Evolutionary conservation across 805 yeast genomes (phyloP), one percentile per base, ranked within the genome.

Genomic region (Saturnispora silvae): DNA sequence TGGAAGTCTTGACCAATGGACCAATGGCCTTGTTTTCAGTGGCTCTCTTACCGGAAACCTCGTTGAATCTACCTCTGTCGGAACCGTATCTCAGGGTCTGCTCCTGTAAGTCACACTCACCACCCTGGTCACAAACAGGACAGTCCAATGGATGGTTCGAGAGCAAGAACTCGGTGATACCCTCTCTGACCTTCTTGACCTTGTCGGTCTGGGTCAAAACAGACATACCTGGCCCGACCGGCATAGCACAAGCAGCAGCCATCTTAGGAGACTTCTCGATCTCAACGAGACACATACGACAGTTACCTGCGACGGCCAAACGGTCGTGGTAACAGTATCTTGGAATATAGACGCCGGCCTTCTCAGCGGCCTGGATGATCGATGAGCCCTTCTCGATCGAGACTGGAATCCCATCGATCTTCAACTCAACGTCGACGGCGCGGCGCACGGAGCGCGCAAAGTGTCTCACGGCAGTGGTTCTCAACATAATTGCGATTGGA

Each of bases 111-210:
- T 83, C 95, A 67, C 95, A 83, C 60, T 83, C 95, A 47, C 95
- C 95, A 62, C 94, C 95, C 63, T 83, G 95, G 63, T 83, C 95
- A 61, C 95, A 83, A 39, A 83, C 80, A 18, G 94, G 95, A 63
- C 94, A 83, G 64, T 84, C 95, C 54, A 83, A 69, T 17, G 95
- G 95, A 65, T 83, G 95, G 67, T 84, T 84, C 48, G 83, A 84
- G 46, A 83, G 69, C 44, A 83, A 64, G 77, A 83, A 81, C 62
- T 84, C 95, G 31, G 94, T 84, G 50, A 83, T 92, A 56, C 89
- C 89, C 61, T 83, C 95, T 56, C 94, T 73, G 32, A 87, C 84
- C 59, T 79, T 75, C 59, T 73, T 77, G 45, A 81, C 82, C 54
- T 84, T 74, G 48, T 80, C 89, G 28, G 79, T 64, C 56, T 78